Conservation (phyloP, 140 eudicot genomes). For the Stevia rebaudiana region DNA sequence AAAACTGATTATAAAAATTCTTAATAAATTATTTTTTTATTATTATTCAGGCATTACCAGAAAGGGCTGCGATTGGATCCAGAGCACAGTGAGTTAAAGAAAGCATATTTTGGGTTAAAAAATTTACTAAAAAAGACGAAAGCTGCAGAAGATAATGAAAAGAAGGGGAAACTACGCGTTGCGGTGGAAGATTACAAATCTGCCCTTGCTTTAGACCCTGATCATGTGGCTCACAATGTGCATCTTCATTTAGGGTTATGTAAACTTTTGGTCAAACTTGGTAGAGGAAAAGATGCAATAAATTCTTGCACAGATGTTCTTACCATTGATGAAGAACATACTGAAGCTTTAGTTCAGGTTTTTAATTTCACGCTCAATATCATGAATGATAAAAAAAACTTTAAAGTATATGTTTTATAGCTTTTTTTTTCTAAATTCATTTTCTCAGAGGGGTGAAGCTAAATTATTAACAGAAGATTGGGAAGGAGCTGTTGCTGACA, state of each 20-base stretch:
- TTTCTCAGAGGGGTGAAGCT: constrained; percentile 76
- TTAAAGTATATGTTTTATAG: not conserved
- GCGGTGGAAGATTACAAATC: constrained; percentile 84
- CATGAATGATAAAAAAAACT: not conserved
- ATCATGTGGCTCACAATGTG: constrained; percentile 31
- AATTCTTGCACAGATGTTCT: constrained; percentile 71
- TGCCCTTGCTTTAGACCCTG: constrained; percentile 55
- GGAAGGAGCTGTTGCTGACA: constrained; percentile 73
- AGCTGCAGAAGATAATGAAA: constrained; percentile 84
- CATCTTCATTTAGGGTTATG: constrained; percentile 85
- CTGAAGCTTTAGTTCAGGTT: constrained; percentile 92
- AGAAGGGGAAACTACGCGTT: constrained; percentile 88
- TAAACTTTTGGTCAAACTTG: constrained; percentile 78
- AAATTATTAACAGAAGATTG: constrained; percentile 78
- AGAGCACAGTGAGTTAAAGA: constrained; percentile 82
- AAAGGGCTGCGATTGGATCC: constrained; percentile 92
- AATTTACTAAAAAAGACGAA: constrained; percentile 83
- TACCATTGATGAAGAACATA: constrained; percentile 71
- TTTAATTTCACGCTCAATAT: constrained; percentile 12
- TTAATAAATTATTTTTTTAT: constrained; percentile 1
- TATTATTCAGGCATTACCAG: constrained; percentile 74
- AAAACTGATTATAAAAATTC: not conserved
- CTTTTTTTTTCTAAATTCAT: not conserved
- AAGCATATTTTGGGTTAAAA: constrained; percentile 87
- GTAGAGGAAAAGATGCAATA: constrained; percentile 94